Evolutionary conservation across 768 basidiomycete genomes (phyloP), one percentile per base, ranked within the genome.

Genomic region (Leccinellum albellum): DNA sequence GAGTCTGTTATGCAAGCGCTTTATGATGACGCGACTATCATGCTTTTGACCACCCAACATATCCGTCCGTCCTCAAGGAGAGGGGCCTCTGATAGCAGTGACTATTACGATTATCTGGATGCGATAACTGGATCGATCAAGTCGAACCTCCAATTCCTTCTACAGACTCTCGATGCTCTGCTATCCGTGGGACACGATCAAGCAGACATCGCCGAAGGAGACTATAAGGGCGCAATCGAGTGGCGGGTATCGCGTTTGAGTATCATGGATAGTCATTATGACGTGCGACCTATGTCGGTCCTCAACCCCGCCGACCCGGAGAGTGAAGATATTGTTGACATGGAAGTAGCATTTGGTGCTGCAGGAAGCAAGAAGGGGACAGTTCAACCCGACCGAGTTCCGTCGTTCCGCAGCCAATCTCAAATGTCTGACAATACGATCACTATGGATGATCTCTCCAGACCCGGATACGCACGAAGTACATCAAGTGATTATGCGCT

Each of bases 201-300:
- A 70, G 85, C 82, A 3, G 83, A 86, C 14, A 74, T 86, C 37
- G 82, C 85, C 20, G 82, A 83, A 67, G 84, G 81, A 53, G 86
- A 88, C 57, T 89, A 90, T 71, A 83, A 78, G 54, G 84, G 82
- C 6, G 87, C 89, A 2, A 90, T 90, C 54, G 86, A 89, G 55
- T 86, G 87, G 86, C 79, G 89, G 21, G 81, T 83, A 76, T 89
- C 88, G 15, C 84, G 87, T 15, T 70, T 87, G 46, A 88, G 87
- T 63, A 75, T 79, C 66, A 81, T 82, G 63, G 80, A 80, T 61
- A 78, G 74, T 56, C 79, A 78, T 54, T 75, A 82, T 32, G 78
- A 76, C 24, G 77, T 69, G n/a, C 75, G 74, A 29, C 74, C 74
- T 8, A 72, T 74, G 64, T 74, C 74, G 21, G 73, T 71, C 28